Base-by-base conservation (phyloP, 192 early-diverging fungal genomes). In the Coemansia sp. region DNA sequence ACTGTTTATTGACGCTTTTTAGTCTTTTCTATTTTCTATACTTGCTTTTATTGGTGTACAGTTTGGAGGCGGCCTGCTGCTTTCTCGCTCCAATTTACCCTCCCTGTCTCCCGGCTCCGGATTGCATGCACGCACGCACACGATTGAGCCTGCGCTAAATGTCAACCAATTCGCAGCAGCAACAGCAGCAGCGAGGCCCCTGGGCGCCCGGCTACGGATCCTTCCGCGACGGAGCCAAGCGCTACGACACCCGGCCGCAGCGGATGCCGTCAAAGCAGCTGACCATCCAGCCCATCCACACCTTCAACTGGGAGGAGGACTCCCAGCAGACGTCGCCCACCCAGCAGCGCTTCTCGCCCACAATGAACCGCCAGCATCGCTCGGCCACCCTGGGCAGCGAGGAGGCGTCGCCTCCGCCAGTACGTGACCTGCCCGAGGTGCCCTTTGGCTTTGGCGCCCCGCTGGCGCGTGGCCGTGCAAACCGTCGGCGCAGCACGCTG, bases 291-390 rank as follows among this genome's bases (percentile, higher is more conserved):
- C 45, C 45, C 28, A 46, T 46, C 32, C 45, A 46, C 28, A 46
- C 27, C 4, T 46, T 46, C 45, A 13, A 46, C n/a, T 26, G 45
- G 14, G 45, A 32, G 30, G 30, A 32, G 30, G 30, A 32, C 30
- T 5, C 5, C 30, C 6, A 32, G 6, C 6, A 32, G 6, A 11
- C 5, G 30, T 32, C 49, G 19, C 9, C 1, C 35, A 30, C 9
- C 30, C 71, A 74, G 50, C 71, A 67, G 52, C 58, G 71, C 14
- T 74, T 74, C 35, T 63, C 71, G 8, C 71, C 70, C 6, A 63
- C 53, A 15, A 74, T 74, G 71, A 74, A 74, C 54, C 58, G 71
- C 9, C 64, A 67, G 46, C 49, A 59, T 33, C 71, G 71, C 42
- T 63, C 71, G 20, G 55, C 59, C 4, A 67, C 71, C 0, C 51